Conservation (phyloP, 371 early-diverging fungal genomes). For the Mucor indicus region DNA sequence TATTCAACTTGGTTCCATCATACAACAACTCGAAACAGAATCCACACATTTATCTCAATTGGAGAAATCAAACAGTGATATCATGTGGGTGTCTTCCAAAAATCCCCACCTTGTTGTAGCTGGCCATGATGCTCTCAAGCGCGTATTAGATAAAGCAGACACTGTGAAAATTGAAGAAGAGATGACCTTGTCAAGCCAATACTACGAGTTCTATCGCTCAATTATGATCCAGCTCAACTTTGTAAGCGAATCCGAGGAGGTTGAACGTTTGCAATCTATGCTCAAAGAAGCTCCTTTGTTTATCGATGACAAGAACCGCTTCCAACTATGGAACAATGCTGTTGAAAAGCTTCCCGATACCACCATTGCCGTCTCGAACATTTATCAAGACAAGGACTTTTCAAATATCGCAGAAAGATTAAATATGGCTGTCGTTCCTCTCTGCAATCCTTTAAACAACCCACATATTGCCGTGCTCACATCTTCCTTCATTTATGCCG, state of each 20-base stretch:
- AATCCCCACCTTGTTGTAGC: conserved; percentile 19
- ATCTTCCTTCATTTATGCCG: conserved; percentile 49
- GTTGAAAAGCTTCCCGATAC: conserved; percentile 24
- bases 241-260: conserved; percentile 5
- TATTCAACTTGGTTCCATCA: conserved; percentile 22
- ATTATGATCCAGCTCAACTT: conserved; percentile 14
- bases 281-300: conserved; percentile 13
- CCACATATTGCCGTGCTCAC: conserved; percentile 48
- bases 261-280: conserved; percentile 3
- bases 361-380: conserved; percentile 21
- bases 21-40: conserved; percentile 16
- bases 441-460: conserved; percentile 22
- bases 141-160: background rate
- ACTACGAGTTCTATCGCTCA: conserved; percentile 28
- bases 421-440: background rate
- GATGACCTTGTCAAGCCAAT: conserved; percentile 19
- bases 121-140: conserved; percentile 20
- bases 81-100: conserved; percentile 26
- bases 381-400: conserved; percentile 35
- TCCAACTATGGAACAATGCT: conserved; percentile 28
- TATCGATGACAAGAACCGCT: conserved; percentile 20
- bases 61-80: conserved; percentile 5
- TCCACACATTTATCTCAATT: conserved; percentile 4
- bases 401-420: conserved; percentile 8
- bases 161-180: background rate